Conservation (phyloP, 1,139 yeast genomes). For the Nakaseomyces bracarensis region DNA sequence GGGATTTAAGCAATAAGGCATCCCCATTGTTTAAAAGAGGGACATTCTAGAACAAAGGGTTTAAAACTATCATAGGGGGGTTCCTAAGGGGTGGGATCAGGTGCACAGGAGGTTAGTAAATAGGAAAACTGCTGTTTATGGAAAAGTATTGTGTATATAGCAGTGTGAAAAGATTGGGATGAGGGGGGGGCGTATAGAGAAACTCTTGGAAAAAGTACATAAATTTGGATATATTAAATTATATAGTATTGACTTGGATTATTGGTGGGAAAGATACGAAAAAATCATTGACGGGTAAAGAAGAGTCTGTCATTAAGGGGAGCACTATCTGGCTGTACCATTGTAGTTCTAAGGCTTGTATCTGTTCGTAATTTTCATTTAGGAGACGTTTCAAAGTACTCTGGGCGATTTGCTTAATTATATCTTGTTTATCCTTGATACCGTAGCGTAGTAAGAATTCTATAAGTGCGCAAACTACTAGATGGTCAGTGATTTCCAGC, state of each 20-base stretch:
- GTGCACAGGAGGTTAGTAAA: too few relatives aligned
- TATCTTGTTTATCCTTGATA: slow-evolving; percentile 2
- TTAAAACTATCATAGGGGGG: too few relatives aligned
- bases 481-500: slow-evolving; percentile 2
- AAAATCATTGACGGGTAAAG: slow-evolving; percentile 1
- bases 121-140: too few relatives aligned
- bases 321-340: slow-evolving; percentile 4
- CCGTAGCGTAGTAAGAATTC: slow-evolving; percentile 3
- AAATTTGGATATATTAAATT: too few relatives aligned
- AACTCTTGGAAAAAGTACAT: not conserved
- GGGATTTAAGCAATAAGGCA: too few relatives aligned
- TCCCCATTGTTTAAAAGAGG: too few relatives aligned
- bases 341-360: slow-evolving; percentile 1
- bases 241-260: not conserved
- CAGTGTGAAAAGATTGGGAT: not conserved
- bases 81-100: too few relatives aligned
- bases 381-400: not conserved
- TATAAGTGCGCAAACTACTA: slow-evolving; percentile 2
- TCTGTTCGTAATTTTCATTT: slow-evolving; percentile 4
- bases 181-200: not conserved
- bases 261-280: slow-evolving; percentile 4
- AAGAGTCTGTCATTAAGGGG: slow-evolving; percentile 4
- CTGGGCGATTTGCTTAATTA: slow-evolving; percentile 2
- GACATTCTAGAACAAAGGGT: too few relatives aligned
- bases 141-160: too few relatives aligned